Evolutionary conservation across 192 early-diverging fungal genomes (phyloP), one percentile per base, ranked within the genome.

Genomic region (Linnemannia schmuckeri): DNA sequence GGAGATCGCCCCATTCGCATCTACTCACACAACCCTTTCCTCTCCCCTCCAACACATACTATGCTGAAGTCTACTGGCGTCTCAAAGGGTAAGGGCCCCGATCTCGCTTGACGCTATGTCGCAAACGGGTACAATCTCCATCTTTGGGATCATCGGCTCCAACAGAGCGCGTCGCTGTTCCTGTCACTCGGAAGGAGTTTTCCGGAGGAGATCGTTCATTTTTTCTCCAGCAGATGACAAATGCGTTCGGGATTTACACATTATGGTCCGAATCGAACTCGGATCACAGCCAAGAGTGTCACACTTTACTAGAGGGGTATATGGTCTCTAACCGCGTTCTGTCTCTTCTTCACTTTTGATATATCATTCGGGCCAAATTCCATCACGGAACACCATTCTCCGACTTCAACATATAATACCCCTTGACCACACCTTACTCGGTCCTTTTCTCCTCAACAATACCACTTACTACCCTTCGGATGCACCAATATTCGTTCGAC

Each of bases 41-140:
- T 3, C 24, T 6, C 61, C 61, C 30, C 61, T 66, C 61, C 10
- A 7, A 8, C 4, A 13, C 13, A 33, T 33, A 66, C n/a, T 4
- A 79, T 79, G 78, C 55, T 79, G 54, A 66, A 72, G 70, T 79
- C 71, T 42, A 79, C 40, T 18, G 57, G 75, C 41, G 55, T 76
- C 55, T 77, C 78, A n/a, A 79, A 79, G 78, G 78, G 78, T 79
- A 79, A 79, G 33, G 47, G 24, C 22, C 15, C 15, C 12, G 47
- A 22, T 49, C 47, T 74, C 20, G 47, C 44, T 24, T 49, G 20
- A 17, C 2, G n/a, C 30, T 22, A 33, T 44, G 18, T 42, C 30
- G 13, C 47, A 74, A 9, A 6, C 27, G 15, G n/a, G 46, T 15
- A 27, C 27, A 30, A 35, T 22, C 47, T 74, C 49, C 6, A 52